These are phyloP conservation scores for Saposhnikovia divaricata DNA, from an alignment of 129 eudicot genomes.

Conservation along the genomic window DNA sequence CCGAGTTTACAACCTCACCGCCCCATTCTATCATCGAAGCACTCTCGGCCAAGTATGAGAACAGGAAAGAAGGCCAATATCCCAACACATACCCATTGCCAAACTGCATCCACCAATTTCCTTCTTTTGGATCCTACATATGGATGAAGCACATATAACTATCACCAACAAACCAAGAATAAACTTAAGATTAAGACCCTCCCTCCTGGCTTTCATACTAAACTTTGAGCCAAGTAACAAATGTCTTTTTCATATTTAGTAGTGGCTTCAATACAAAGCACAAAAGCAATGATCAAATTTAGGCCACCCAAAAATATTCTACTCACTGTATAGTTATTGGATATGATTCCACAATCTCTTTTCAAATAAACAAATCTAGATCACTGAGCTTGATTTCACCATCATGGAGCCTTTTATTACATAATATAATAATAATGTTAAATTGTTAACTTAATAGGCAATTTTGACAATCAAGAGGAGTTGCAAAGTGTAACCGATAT, in stretches of 20 bases:
- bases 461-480: background rate
- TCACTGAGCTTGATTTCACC: background rate
- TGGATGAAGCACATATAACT: background rate
- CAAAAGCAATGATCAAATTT: constrained; percentile 2
- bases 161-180: background rate
- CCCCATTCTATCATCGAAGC: constrained; percentile 97
- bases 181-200: background rate
- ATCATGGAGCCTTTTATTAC: background rate
- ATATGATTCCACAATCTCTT: constrained; percentile 1
- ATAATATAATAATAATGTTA: background rate
- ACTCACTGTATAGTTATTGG: background rate
- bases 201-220: too few species aligned
- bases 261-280: background rate
- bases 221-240: background rate
- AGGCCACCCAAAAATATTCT: background rate
- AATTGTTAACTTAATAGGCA: background rate
- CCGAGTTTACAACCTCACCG: constrained; percentile 76
- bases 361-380: background rate
- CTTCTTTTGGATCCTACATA: constrained; percentile 77
- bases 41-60: constrained; percentile 66
- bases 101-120: constrained; percentile 96
- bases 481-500: constrained; percentile 6
- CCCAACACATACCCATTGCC: constrained; percentile 75
- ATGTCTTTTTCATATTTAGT: background rate
- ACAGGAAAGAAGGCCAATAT: constrained; percentile 82